phyloP scores from a whole-genome alignment of 2,329 filamentous ascomycete genomes.

The Neofusicoccum kwambonambiense region DNA sequence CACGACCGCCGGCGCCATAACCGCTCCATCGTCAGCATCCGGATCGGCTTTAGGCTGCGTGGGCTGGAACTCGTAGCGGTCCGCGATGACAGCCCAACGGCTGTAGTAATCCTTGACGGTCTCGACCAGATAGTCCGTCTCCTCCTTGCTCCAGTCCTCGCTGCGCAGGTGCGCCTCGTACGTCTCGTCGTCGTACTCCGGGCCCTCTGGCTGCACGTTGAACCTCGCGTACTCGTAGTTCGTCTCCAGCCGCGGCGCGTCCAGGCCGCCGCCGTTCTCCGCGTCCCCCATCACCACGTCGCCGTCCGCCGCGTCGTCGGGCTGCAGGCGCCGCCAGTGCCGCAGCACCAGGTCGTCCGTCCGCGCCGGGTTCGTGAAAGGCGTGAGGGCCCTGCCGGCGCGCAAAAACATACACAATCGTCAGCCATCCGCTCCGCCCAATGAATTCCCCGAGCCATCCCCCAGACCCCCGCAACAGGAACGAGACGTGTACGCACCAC shows the following conservation, averaged over 20 bases:
- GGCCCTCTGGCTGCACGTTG: conserved; percentile 76
- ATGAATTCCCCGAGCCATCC: not conserved
- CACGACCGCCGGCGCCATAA: conserved; percentile 37
- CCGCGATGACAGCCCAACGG: conserved; percentile 87
- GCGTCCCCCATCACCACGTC: conserved; percentile 28
- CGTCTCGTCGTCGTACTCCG: conserved; percentile 82
- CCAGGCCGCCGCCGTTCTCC: conserved; percentile 32
- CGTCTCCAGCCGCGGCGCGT: conserved; percentile 40
- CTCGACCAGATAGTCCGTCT: conserved; percentile 87
- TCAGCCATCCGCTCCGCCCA: not conserved
- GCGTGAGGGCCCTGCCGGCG: conserved; percentile 35
- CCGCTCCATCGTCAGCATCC: conserved; percentile 15
- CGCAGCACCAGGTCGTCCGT: conserved; percentile 67
- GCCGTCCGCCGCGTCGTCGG: not conserved
- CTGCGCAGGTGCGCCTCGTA: conserved; percentile 74
- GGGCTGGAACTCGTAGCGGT: conserved; percentile 78
- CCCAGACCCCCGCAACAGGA: too few relatives aligned
- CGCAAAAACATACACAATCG: not conserved
- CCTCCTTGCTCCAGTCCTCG: conserved; percentile 82
- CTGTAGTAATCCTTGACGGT: conserved; percentile 77
- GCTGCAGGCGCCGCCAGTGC: conserved; percentile 73
- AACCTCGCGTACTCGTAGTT: conserved; percentile 75
- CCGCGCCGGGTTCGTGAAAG: conserved; percentile 77
- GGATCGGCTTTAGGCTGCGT: conserved; percentile 4
- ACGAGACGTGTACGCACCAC: conserved; percentile 28